These are phyloP conservation scores for Geopyxis carbonaria DNA, from an alignment of 495 filamentous ascomycete genomes.

Conservation along the genomic window DNA sequence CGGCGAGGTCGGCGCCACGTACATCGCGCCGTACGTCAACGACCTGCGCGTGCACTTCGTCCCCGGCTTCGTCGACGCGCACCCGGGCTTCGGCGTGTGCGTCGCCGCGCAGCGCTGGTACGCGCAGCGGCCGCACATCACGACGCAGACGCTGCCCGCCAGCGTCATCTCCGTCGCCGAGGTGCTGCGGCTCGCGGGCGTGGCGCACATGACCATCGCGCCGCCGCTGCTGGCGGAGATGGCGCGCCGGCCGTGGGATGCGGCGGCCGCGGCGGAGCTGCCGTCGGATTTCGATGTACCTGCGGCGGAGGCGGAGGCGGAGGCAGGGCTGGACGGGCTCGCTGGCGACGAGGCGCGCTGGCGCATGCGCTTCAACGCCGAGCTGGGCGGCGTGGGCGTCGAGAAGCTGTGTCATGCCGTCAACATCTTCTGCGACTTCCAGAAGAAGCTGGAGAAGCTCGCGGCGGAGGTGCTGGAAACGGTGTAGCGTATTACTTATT, in stretches of 20 bases:
- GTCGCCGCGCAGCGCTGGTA: constrained; percentile 39
- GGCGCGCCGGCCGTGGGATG: constrained; percentile 42
- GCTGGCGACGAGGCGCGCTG: background rate
- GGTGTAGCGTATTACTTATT: too few species aligned
- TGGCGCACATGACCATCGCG: constrained; percentile 40
- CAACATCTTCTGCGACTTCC: background rate
- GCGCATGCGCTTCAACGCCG: constrained; percentile 52
- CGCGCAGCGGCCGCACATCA: constrained; percentile 24
- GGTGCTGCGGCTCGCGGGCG: constrained; percentile 40
- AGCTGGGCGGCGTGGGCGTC: constrained; percentile 50
- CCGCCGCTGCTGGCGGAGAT: constrained; percentile 35
- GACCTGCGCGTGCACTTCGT: constrained; percentile 47
- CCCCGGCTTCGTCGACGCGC: constrained; percentile 32
- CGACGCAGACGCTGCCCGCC: constrained; percentile 39
- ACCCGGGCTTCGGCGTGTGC: constrained; percentile 35
- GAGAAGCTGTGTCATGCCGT: constrained; percentile 32
- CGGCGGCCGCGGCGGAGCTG: background rate
- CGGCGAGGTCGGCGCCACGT: constrained; percentile 38
- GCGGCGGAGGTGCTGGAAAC: background rate
- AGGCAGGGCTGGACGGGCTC: constrained; percentile 25
- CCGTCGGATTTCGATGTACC: too few species aligned
- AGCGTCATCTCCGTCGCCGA: constrained; percentile 32
- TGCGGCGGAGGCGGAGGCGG: background rate
- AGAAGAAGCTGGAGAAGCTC: constrained; percentile 1
- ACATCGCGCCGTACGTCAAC: constrained; percentile 48